Conservation (phyloP, 139 green algal genomes). For the Deuterostichococcus epilithicus region DNA sequence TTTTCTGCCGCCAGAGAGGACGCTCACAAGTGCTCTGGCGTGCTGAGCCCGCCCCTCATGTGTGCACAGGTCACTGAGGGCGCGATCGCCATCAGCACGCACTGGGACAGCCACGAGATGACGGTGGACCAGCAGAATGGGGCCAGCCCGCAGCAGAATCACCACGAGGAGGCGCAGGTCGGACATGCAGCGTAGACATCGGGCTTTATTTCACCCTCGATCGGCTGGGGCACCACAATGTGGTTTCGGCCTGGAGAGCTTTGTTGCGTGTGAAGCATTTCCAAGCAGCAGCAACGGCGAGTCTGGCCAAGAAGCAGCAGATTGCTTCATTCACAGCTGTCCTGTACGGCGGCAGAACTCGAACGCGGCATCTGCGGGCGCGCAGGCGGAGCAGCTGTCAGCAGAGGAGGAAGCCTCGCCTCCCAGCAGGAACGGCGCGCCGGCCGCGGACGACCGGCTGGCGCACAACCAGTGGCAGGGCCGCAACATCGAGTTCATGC, state of each 20-base stretch:
- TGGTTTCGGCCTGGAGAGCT: too few species aligned
- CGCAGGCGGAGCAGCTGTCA: background rate
- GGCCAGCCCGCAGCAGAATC: too few species aligned
- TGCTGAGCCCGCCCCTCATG: too few species aligned
- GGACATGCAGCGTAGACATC: too few species aligned
- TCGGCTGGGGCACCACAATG: too few species aligned
- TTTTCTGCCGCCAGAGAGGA: too few species aligned
- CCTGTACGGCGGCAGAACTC: conserved; percentile 1
- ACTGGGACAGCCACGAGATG: background rate
- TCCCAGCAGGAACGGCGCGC: background rate
- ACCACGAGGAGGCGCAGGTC: background rate
- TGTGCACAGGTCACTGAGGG: background rate
- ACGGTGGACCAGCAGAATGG: background rate
- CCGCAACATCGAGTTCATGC: conserved; percentile 67
- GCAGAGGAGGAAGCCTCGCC: background rate
- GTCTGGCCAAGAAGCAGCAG: background rate
- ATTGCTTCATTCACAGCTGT: background rate
- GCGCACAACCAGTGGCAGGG: conserved; percentile 43
- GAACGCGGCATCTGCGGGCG: background rate
- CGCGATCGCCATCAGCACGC: background rate
- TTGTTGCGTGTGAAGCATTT: too few species aligned
- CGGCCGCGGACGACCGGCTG: conserved; percentile 13
- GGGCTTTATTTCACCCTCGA: too few species aligned
- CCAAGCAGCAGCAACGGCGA: too few species aligned
- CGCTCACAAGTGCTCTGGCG: too few species aligned